Conservation (phyloP, 1,284 basidiomycete species). For the Fomes fomentarius region DNA sequence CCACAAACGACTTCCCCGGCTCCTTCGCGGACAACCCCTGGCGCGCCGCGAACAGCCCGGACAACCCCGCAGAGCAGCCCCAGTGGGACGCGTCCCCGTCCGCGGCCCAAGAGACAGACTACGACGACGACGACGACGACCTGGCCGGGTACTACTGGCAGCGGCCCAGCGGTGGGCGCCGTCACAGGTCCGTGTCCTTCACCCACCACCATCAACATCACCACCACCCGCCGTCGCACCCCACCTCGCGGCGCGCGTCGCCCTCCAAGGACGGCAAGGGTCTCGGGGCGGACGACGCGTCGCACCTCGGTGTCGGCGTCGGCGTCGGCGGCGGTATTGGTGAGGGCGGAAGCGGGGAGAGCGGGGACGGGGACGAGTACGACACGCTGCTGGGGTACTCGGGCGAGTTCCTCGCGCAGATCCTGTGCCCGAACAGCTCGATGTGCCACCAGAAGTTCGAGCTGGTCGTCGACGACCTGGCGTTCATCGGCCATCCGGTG, state of each 20-base stretch:
- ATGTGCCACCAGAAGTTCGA: constrained; percentile 97
- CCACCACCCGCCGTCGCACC: constrained; percentile 29
- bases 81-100: constrained; percentile 8
- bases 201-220: too few species aligned
- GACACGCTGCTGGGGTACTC: constrained; percentile 81
- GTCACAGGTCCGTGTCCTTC: constrained; percentile 34
- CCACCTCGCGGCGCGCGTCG: constrained; percentile 34
- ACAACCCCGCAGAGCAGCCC: constrained; percentile 23
- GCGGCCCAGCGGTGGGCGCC: constrained; percentile 28
- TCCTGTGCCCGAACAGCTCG: constrained; percentile 79
- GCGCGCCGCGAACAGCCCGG: constrained; percentile 55
- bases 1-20: constrained; percentile 46
- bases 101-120: too few species aligned
- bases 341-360: constrained; percentile 23
- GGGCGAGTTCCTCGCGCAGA: constrained; percentile 78
- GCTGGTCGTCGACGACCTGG: constrained; percentile 90
- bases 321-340: neutral
- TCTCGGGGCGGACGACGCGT: constrained; percentile 15
- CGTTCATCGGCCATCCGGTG: constrained; percentile 95
- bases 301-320: neutral
- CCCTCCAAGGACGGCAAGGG: constrained; percentile 32
- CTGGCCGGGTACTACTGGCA: constrained; percentile 37
- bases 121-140: constrained; percentile 18
- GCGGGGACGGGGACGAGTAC: constrained; percentile 51
- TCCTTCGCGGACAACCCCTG: constrained; percentile 71